Base-by-base conservation (phyloP, 345 rosid species). In the Corchorus olitorius region DNA sequence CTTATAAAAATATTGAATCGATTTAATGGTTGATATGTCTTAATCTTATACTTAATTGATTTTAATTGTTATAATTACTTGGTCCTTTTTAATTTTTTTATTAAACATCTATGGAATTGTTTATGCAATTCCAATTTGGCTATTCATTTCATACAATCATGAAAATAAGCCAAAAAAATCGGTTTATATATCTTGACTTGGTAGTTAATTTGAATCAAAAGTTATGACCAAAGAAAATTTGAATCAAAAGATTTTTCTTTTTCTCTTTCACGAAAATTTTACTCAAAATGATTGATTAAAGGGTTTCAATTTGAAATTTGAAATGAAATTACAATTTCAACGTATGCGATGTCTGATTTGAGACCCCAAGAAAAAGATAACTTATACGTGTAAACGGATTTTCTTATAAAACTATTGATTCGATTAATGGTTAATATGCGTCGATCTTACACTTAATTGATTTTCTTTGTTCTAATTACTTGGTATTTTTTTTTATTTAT, bases 121-220 rank as follows among this genome's bases (percentile, higher is more conserved):
- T 17, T 35, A n/a, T 66, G 5, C 63, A 59, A 48, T 54, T 65
- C 63, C 72, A 53, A n/a, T 39, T 39, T 6, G 27, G 27, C 27
- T 0, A 27, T 27, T 27, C 27, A 27, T 27, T 35, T 75, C 45
- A 50, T 33, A 53, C 19, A 19, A 54, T 53, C 54, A 55, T 75
- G 20, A 39, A 54, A 56, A 11, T 33, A 43, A 3, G 39, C 35
- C 3, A 41, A 37, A 65, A 43, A 1, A 76, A 22, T 76, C 65
- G 35, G 75, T 49, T 66, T 78, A 39, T 39, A 39, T 39, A 75
- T 75, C 76, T 70, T 60, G 74, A 65, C 75, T 76, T 41, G 50
- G 13, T 35, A 22, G 64, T 22, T 27, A 27, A 27, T 0, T 27
- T 27, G 1, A 27, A 61, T 33, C 2, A 61, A 8, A 62, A 62